A percentile compares a stretch with the other conserved stretches of the same genome.
These are phyloP conservation scores for Lipomyces starkeyi DNA, from an alignment of 805 yeast species.

Conservation along the genomic window DNA sequence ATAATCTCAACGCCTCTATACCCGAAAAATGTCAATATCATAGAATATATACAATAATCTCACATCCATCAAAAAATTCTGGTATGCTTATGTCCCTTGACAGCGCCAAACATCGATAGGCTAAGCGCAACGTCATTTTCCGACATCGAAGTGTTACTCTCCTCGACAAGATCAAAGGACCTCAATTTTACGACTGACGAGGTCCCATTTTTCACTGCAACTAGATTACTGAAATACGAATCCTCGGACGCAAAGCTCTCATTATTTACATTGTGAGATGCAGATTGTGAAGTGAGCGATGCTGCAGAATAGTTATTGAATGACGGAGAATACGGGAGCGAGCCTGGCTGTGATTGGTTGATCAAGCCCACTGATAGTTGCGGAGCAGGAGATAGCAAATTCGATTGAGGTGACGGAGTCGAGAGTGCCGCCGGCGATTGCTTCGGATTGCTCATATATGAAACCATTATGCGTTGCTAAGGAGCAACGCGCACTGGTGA, in stretches of 20 bases:
- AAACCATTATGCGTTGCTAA: neutral
- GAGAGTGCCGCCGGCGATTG: slow-evolving; percentile 26
- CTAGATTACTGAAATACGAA: slow-evolving; percentile 31
- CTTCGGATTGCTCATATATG: slow-evolving; percentile 2
- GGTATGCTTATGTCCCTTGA: slow-evolving; percentile 29
- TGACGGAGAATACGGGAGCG: slow-evolving; percentile 8
- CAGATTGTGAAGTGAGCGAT: slow-evolving; percentile 4
- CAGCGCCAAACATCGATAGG: slow-evolving; percentile 55
- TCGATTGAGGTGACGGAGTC: slow-evolving; percentile 26
- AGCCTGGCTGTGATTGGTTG: slow-evolving; percentile 6
- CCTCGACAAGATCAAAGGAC: slow-evolving; percentile 65
- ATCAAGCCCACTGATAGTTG: slow-evolving; percentile 8
- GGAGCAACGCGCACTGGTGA: neutral
- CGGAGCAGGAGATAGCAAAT: slow-evolving; percentile 22
- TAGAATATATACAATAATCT: too few relatives aligned
- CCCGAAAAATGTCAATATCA: too few relatives aligned
- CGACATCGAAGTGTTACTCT: slow-evolving; percentile 55
- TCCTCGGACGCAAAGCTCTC: slow-evolving; percentile 10
- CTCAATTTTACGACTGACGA: slow-evolving; percentile 48
- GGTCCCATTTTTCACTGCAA: slow-evolving; percentile 26
- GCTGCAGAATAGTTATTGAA: neutral
- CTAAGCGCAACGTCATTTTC: slow-evolving; percentile 61
- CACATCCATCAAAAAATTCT: slow-evolving; percentile 22
- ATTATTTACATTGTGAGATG: neutral
- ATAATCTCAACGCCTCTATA: too few relatives aligned